Evolutionary conservation across 768 basidiomycete genomes (phyloP), one percentile per base, ranked within the genome.

Genomic region (Lepiota venenata): DNA sequence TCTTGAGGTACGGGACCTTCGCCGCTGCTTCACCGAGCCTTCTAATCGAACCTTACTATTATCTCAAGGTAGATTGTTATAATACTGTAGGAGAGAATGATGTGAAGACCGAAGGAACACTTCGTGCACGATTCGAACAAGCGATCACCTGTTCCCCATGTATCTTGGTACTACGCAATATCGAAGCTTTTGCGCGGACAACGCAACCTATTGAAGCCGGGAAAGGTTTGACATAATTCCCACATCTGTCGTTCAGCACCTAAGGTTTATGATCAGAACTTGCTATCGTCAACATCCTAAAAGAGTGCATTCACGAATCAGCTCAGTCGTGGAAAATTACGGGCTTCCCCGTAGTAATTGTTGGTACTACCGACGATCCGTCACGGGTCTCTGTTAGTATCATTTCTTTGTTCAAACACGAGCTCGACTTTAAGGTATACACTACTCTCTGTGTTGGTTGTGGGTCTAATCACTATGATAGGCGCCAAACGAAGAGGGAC

Each of bases 61-160:
- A 32, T 8, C 32, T 40, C 40, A 57, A 98, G 94, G 75, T 96
- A 42, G 85, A 97, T 58, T 95, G 93, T 64, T 98, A 84, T 64
- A 83, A 91, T 50, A 62, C 94, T 4, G 62, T 94, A 6, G 88
- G 87, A 2, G 95, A 98, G 46, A 87, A 79, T 40, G 83, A 87
- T 41, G 71, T 74, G 2, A 87, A 87, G 60, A 91, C 91, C 0
- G 88, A 91, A 62, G 90, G 80, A 1, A 79, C 76, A 2, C 71
- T 98, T 0, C 78, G 78, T 32, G 84, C 85, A 3, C 80, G 83
- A 12, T 82, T 97, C 58, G 91, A 92, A 49, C 82, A 85, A 67
- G 93, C 92, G 1, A 72, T 77, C 14, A 69, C 77, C 2, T 93
- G 89, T 64, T 83, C 91, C 0, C 97, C 97, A 0, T 97, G 92